phyloP scores from a whole-genome alignment of 805 yeast species.

The Saccharomycodes ludwigii region DNA sequence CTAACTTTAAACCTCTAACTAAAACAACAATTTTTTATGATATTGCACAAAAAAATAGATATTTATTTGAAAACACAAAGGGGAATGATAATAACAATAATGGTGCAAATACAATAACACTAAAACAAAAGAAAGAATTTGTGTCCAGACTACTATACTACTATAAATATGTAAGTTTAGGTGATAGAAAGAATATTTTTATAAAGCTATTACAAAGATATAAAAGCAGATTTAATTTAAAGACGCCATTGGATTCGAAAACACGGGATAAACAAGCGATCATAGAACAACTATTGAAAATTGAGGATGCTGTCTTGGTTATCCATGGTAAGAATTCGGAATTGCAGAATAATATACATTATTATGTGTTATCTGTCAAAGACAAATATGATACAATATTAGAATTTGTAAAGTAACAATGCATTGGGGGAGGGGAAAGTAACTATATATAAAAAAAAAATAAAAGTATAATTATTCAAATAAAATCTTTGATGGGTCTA shows the following conservation, averaged over 20 bases:
- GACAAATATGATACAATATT: conserved; percentile 12
- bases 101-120: no score
- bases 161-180: conserved; percentile 14
- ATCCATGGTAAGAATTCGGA: conserved; percentile 5
- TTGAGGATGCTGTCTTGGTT: conserved; percentile 12
- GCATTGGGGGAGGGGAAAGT: neutral
- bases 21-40: conserved; percentile 17
- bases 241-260: no score
- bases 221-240: conserved; percentile 1
- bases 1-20: conserved; percentile 12
- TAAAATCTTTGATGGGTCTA: no score
- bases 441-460: no score
- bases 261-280: conserved; percentile 3
- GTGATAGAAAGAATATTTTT: conserved; percentile 12
- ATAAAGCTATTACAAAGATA: conserved; percentile 6
- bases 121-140: conserved; percentile 15
- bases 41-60: conserved; percentile 14
- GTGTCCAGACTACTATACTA: conserved; percentile 17
- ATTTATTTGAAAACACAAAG: conserved; percentile 13
- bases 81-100: conserved; percentile 15
- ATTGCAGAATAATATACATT: conserved; percentile 9
- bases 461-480: no score
- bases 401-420: neutral
- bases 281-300: conserved; percentile 11
- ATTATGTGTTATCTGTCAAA: conserved; percentile 18